Evolutionary conservation across 768 basidiomycete genomes (phyloP), one percentile per base, ranked within the genome.

Genomic region (Daedaleopsis sinensis): DNA sequence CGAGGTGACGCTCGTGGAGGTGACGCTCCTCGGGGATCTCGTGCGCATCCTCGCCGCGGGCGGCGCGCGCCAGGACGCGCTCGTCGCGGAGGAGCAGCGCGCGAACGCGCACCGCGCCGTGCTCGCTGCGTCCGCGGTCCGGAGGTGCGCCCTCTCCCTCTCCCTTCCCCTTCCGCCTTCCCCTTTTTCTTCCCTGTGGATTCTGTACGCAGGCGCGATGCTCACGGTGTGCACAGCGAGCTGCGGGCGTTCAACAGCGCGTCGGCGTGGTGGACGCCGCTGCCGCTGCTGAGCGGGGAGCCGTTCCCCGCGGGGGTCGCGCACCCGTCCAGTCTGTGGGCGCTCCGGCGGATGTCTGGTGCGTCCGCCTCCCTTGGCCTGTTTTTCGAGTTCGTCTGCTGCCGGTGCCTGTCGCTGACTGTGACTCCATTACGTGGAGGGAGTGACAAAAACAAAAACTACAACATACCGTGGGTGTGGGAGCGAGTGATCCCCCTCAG

Each of bases 241-340:
- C 57, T 57, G 27, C 7, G 57, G 37, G 9, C 57, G 57, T 51
- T 37, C 23, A 58, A 58, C 57, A 42, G 27, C 24, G 39, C 43
- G 24, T 43, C 57, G 23, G 24, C 57, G 13, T 18, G 24, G 13
- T 58, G 50, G 57, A 58, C 32, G 37, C 49, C 57, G 9, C 38
- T 58, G 21, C 57, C 57, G 24, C 50, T 58, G 16, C 49, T 50
- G 16, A 38, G 52, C 39, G 57, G 57, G 36, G 50, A 52, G 5
- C 57, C 57, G 39, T 58, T 52, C 38, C 57, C 57, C 9, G 50
- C 24, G 4, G 18, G 18, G 5, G 24, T 52, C 24, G 18, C 8
- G 44, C 19, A 16, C 18, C 44, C 44, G 44, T 15, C 12, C 9
- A 46, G n/a, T 19, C 9, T 46, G 10, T 46, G 44, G 44, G 8